Percentiles rank a stretch among this genome's conserved stretches.
Evolutionary conservation across 345 rosid genomes (phyloP).

Genomic region (Firmiana major): DNA sequence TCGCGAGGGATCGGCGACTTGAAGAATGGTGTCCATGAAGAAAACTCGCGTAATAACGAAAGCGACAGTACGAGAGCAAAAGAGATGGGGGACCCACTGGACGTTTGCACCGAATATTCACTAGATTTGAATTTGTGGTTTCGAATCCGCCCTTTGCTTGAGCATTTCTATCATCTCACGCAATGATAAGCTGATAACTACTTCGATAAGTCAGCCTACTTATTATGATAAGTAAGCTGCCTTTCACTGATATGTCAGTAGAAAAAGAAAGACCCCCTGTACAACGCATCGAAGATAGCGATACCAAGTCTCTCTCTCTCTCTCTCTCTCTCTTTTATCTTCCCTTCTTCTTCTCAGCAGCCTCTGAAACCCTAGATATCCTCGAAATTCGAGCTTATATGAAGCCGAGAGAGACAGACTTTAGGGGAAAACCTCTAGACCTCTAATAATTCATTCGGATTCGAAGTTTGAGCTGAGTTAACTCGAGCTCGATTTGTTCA

Average conservation of each 20-base stretch:
- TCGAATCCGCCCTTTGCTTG: slow-evolving; percentile 45
- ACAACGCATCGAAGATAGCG: slow-evolving; percentile 90
- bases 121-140: slow-evolving; percentile 60
- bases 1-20: background rate
- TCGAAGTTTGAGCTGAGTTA: slow-evolving; percentile 15
- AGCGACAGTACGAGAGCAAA: slow-evolving; percentile 32
- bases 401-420: background rate
- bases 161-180: slow-evolving; percentile 21
- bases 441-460: slow-evolving; percentile 1
- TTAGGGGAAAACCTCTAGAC: background rate
- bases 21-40: background rate
- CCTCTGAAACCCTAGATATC: slow-evolving; percentile 78
- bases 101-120: slow-evolving; percentile 65
- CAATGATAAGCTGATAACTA: background rate
- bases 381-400: slow-evolving; percentile 30
- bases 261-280: slow-evolving; percentile 39
- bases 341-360: slow-evolving; percentile 35
- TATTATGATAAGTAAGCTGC: rapidly evolving
- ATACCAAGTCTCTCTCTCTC: slow-evolving; percentile 44
- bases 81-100: slow-evolving; percentile 38
- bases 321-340: slow-evolving; percentile 32
- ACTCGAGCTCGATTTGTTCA: background rate
- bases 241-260: slow-evolving; percentile 48
- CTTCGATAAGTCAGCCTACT: rapidly evolving
- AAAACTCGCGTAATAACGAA: slow-evolving; percentile 19